phyloP scores from a whole-genome alignment of 225 moss, liverwort and hornwort species.

The Physcomitrium patens region DNA sequence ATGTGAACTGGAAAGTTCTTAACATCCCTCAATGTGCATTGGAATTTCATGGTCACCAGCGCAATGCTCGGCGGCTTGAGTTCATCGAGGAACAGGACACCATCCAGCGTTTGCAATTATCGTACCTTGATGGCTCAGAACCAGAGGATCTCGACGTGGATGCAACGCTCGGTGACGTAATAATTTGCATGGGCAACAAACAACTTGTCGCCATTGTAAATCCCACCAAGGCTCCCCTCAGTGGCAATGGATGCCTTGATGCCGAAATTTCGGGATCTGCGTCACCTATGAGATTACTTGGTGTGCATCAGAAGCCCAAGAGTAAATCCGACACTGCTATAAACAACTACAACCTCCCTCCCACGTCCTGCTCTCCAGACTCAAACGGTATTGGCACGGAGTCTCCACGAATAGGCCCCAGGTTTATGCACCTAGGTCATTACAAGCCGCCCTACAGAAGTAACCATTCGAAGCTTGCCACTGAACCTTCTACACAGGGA shows the following conservation, averaged over 20 bases:
- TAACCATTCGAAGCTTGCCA: background rate
- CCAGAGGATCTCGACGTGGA: constrained; percentile 93
- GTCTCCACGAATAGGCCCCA: constrained; percentile 27
- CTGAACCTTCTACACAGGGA: constrained; percentile 41
- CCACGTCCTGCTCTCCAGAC: constrained; percentile 17
- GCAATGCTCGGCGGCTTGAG: constrained; percentile 73
- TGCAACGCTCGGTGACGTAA: constrained; percentile 86
- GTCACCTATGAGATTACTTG: constrained; percentile 33
- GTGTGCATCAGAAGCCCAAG: constrained; percentile 45
- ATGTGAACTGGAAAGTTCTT: background rate
- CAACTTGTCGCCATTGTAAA: constrained; percentile 80
- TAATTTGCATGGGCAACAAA: constrained; percentile 93
- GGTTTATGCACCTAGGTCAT: constrained; percentile 25
- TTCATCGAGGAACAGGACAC: constrained; percentile 72
- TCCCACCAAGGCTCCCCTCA: constrained; percentile 28
- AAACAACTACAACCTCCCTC: constrained; percentile 28
- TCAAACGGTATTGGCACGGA: constrained; percentile 20
- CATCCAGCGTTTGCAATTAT: constrained; percentile 86
- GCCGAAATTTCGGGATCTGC: constrained; percentile 45
- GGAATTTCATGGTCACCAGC: constrained; percentile 45
- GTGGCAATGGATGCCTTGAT: constrained; percentile 33
- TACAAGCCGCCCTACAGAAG: constrained; percentile 30
- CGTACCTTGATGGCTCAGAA: constrained; percentile 80
- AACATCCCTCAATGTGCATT: constrained; percentile 1
- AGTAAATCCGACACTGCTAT: constrained; percentile 31